Evolutionary conservation across 2,329 filamentous ascomycete species (phyloP).

Genomic region (Alternaria metachromatica): DNA sequence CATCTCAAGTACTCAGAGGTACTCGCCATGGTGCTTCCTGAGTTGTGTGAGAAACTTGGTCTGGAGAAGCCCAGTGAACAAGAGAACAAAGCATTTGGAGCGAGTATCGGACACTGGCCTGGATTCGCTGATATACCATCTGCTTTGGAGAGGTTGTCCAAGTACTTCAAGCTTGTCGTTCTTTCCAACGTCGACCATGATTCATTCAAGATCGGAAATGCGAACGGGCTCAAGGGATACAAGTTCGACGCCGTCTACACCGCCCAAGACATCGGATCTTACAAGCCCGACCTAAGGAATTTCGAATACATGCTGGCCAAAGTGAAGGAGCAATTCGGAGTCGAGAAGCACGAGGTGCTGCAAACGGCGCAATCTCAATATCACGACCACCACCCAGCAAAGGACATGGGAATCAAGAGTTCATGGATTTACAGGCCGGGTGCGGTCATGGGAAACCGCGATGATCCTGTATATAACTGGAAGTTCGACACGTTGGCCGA

Average conservation of each 20-base stretch:
- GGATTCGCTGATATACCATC: constrained; percentile 65
- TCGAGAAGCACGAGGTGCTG: constrained; percentile 64
- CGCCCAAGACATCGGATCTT: constrained; percentile 73
- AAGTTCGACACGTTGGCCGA: constrained; percentile 65
- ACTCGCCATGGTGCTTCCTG: constrained; percentile 59
- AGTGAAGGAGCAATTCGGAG: constrained; percentile 61
- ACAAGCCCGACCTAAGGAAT: constrained; percentile 71
- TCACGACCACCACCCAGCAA: constrained; percentile 72
- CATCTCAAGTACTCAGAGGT: constrained; percentile 66
- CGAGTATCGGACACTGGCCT: constrained; percentile 60
- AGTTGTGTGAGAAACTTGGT: constrained; percentile 55
- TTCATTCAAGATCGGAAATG: constrained; percentile 59
- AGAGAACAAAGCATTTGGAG: constrained; percentile 58
- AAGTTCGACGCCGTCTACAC: constrained; percentile 71
- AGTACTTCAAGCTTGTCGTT: constrained; percentile 65
- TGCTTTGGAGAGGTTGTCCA: constrained; percentile 58
- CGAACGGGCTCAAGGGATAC: constrained; percentile 59
- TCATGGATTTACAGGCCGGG: constrained; percentile 69
- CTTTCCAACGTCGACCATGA: constrained; percentile 66
- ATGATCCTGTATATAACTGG: constrained; percentile 56
- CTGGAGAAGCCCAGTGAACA: constrained; percentile 50
- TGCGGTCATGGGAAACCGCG: constrained; percentile 53
- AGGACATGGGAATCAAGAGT: constrained; percentile 64
- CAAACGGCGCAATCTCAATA: constrained; percentile 73
- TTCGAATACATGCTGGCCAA: constrained; percentile 69